Conservation (phyloP, 768 basidiomycete species). For the Boletus vinaceobasis region DNA sequence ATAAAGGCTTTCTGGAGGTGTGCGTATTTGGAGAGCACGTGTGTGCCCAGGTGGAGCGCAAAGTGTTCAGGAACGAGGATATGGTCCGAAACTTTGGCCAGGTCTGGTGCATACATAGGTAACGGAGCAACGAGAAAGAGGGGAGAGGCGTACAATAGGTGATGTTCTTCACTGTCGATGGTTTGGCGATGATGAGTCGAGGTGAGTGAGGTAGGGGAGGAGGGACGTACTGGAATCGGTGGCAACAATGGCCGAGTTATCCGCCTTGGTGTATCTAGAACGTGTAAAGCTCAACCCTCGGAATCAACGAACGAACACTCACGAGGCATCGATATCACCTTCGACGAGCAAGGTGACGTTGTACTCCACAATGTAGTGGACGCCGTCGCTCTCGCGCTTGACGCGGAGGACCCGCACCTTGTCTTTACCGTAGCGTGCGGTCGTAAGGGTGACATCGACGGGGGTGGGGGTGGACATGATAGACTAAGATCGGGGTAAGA, state of each 20-base stretch:
- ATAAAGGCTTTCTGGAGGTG: slow-evolving; percentile 72
- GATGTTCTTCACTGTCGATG: slow-evolving; percentile 59
- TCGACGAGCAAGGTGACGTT: slow-evolving; percentile 77
- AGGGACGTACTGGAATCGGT: slow-evolving; percentile 79
- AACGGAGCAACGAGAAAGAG: neutral
- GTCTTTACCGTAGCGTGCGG: slow-evolving; percentile 84
- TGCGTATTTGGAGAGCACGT: slow-evolving; percentile 75
- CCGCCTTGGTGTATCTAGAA: slow-evolving; percentile 77
- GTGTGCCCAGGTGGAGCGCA: slow-evolving; percentile 80
- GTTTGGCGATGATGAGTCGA: neutral
- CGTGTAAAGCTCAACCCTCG: neutral
- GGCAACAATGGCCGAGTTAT: slow-evolving; percentile 85
- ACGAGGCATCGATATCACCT: slow-evolving; percentile 79
- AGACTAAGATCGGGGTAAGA: neutral
- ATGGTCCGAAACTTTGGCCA: slow-evolving; percentile 88
- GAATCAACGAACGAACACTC: slow-evolving; percentile 2
- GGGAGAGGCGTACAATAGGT: slow-evolving; percentile 47
- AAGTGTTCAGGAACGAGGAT: slow-evolving; percentile 82
- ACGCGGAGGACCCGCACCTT: slow-evolving; percentile 83
- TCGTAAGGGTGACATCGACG: slow-evolving; percentile 31
- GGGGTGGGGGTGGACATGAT: slow-evolving; percentile 28
- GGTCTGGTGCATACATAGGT: slow-evolving; percentile 39
- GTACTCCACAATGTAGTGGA: slow-evolving; percentile 82
- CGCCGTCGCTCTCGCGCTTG: slow-evolving; percentile 57
- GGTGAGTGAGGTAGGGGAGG: neutral